Conservation (phyloP, 306 rosid genomes). For the Sicyos edulis region DNA sequence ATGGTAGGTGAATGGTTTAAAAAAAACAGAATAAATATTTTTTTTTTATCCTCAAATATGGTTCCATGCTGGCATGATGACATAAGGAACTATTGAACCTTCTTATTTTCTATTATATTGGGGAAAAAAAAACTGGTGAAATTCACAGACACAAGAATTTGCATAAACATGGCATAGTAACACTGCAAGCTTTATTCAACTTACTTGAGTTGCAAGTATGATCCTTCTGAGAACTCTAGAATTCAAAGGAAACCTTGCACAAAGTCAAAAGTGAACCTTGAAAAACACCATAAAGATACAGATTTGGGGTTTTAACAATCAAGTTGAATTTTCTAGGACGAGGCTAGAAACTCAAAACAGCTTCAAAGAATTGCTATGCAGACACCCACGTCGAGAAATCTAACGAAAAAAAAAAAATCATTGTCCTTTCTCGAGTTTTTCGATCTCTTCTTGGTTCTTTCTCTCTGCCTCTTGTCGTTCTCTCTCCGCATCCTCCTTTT, state of each 20-base stretch:
- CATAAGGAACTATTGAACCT: too few species aligned
- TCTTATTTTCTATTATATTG: too few species aligned
- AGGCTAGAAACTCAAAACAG: constrained; percentile 26
- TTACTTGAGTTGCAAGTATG: neutral
- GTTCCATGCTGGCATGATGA: too few species aligned
- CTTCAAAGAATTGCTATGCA: constrained; percentile 30
- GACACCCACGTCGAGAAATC: constrained; percentile 20
- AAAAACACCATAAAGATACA: constrained; percentile 32
- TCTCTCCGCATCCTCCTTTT: constrained; percentile 72
- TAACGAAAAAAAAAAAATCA: constrained; percentile 25
- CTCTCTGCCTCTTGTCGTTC: constrained; percentile 65
- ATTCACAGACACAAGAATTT: neutral
- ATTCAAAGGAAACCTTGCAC: neutral
- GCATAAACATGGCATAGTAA: neutral
- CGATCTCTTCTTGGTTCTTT: constrained; percentile 61
- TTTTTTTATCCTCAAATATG: too few species aligned
- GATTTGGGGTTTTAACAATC: constrained; percentile 18
- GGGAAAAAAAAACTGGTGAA: too few species aligned
- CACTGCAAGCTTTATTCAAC: constrained; percentile 20
- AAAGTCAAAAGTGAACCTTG: constrained; percentile 1
- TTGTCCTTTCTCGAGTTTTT: constrained; percentile 66
- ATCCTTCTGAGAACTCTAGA: neutral
- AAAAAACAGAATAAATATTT: too few species aligned
- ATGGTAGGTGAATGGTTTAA: too few species aligned
- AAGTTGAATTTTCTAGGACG: neutral